These are phyloP conservation scores for Pseudogymnoascus sp. DNA, from an alignment of 2,329 filamentous ascomycete genomes.

Conservation along the genomic window DNA sequence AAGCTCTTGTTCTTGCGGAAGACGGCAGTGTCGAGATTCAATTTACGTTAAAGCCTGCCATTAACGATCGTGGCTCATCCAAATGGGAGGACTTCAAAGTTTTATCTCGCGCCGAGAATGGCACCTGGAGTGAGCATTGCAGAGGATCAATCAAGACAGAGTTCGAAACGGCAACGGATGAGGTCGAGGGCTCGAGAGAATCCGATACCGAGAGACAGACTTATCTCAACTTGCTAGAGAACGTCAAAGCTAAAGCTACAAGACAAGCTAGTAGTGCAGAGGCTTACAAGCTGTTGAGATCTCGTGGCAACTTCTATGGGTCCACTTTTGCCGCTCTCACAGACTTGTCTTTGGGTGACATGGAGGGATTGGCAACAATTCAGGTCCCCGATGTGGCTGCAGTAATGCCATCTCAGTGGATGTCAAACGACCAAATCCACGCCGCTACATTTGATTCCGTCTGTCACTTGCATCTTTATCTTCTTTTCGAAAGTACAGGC, in stretches of 20 bases:
- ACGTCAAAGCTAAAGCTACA: background rate
- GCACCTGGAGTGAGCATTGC: conserved; percentile 9
- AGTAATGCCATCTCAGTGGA: conserved; percentile 9
- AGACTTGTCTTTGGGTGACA: conserved; percentile 8
- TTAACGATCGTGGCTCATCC: background rate
- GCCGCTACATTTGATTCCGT: background rate
- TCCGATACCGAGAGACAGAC: background rate
- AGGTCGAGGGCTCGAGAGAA: conserved; percentile 10
- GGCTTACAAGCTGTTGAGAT: conserved; percentile 8
- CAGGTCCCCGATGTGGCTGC: conserved; percentile 8
- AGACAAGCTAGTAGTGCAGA: background rate
- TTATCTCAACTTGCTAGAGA: conserved; percentile 6
- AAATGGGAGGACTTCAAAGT: conserved; percentile 10
- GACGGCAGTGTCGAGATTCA: conserved; percentile 9
- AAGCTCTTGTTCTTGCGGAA: conserved; percentile 9
- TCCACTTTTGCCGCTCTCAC: conserved; percentile 12
- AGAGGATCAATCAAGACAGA: conserved; percentile 7
- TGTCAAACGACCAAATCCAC: background rate
- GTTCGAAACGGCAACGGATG: conserved; percentile 1
- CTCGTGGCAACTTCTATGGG: conserved; percentile 10
- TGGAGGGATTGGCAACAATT: conserved; percentile 1
- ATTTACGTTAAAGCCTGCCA: conserved; percentile 8
- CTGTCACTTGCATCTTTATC: background rate
- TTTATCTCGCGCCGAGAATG: conserved; percentile 6
- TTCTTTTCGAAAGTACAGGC: conserved; percentile 10